Evolutionary conservation across 768 basidiomycete genomes (phyloP).

Genomic region (Tulasnella sp.): DNA sequence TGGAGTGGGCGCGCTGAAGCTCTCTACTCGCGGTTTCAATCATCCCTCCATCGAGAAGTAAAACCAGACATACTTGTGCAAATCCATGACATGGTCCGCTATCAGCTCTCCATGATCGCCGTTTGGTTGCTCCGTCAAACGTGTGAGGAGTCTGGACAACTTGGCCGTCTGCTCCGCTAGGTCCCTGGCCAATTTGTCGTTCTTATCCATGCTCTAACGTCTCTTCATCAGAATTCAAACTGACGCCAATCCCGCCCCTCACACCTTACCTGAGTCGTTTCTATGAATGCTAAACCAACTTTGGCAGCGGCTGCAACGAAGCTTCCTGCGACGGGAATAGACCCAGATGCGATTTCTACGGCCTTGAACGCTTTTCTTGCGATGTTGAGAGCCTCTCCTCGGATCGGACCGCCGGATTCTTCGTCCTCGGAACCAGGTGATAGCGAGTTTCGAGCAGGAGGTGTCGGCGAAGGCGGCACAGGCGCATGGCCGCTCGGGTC

Average conservation of each 20-base stretch:
- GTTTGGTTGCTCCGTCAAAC: not conserved
- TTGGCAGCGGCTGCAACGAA: not conserved
- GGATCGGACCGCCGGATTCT: not conserved
- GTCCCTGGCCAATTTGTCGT: not conserved
- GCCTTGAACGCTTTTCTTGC: not conserved
- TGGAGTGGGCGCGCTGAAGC: not conserved
- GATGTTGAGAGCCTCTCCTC: not conserved
- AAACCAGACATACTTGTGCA: not conserved
- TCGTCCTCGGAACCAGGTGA: not conserved
- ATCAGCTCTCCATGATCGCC: not conserved
- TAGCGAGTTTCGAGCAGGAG: not conserved
- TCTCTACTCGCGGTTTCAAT: not conserved
- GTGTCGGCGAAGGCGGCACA: not conserved
- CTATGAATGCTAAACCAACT: not conserved
- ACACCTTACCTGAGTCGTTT: not conserved
- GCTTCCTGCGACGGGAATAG: not conserved
- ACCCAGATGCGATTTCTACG: not conserved
- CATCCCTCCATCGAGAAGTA: not conserved
- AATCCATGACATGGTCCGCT: not conserved
- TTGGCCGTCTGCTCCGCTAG: not conserved
- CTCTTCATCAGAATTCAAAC: not conserved
- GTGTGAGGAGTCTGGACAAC: not conserved
- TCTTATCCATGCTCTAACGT: not conserved
- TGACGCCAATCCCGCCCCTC: not conserved
- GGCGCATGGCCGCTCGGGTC: no score